These are phyloP conservation scores for Athelia psychrophila DNA, from an alignment of 1,284 basidiomycete genomes.

Conservation along the genomic window DNA sequence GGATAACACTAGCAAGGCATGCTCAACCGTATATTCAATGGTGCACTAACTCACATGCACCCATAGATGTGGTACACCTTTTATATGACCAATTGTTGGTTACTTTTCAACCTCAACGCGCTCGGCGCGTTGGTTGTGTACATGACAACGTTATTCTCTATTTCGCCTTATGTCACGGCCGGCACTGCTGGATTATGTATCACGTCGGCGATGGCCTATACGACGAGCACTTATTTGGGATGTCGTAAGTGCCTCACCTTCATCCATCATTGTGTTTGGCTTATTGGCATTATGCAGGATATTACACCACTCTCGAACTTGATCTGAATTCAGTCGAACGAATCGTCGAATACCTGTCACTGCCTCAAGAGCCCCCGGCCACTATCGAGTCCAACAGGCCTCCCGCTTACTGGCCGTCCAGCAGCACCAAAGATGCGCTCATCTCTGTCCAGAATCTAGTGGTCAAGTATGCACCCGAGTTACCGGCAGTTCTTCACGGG, in stretches of 20 bases:
- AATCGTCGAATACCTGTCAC: constrained; percentile 82
- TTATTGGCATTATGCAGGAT: not conserved
- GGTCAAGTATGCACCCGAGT: constrained; percentile 81
- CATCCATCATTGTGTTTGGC: not conserved
- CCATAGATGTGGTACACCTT: constrained; percentile 8
- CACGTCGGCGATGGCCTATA: constrained; percentile 69
- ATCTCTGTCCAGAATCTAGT: constrained; percentile 70
- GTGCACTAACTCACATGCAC: not conserved
- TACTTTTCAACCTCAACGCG: constrained; percentile 38
- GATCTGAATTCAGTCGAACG: constrained; percentile 81
- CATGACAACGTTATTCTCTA: constrained; percentile 72
- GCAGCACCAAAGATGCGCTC: constrained; percentile 47
- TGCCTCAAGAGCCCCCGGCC: constrained; percentile 83
- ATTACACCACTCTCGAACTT: constrained; percentile 56
- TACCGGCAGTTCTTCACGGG: constrained; percentile 79
- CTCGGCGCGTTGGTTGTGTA: constrained; percentile 67
- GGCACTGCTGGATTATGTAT: constrained; percentile 87
- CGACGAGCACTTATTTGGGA: constrained; percentile 63
- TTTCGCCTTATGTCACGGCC: constrained; percentile 64
- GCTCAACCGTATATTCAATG: not conserved
- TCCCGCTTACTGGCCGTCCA: constrained; percentile 88
- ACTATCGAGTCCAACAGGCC: constrained; percentile 65
- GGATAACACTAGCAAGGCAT: constrained; percentile 61
- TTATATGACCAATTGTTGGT: constrained; percentile 21
- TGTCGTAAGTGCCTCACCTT: constrained; percentile 45